Percentiles rank a stretch among this genome's conserved stretches.
Conservation (phyloP, 2,329 filamentous ascomycete genomes). For the Diaporthe citri region DNA sequence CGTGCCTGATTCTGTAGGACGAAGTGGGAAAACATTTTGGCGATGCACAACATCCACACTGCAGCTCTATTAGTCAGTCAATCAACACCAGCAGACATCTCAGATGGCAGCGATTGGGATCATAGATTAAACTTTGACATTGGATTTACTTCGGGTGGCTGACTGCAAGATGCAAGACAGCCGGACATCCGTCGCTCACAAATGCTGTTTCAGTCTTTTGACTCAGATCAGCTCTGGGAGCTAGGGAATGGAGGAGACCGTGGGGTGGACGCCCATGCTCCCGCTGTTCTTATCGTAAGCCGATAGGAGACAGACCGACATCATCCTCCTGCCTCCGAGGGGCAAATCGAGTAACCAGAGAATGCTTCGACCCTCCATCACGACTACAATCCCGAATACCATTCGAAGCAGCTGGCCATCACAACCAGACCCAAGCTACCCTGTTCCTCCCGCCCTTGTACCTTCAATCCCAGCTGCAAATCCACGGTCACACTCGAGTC, state of each 20-base stretch:
- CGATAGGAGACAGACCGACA: constrained; percentile 17
- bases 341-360: not conserved
- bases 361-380: not conserved
- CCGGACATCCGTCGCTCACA: constrained; percentile 10
- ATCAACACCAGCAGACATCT: not conserved
- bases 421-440: not conserved
- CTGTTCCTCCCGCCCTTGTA: not conserved
- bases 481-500: not conserved
- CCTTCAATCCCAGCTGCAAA: not conserved
- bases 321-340: constrained; percentile 11
- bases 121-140: not conserved
- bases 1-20: not conserved
- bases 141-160: not conserved
- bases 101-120: not conserved
- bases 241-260: not conserved
- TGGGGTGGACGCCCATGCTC: not conserved
- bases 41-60: not conserved
- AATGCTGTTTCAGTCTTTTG: not conserved
- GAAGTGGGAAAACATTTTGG: constrained; percentile 20
- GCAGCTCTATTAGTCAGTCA: not conserved
- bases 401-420: not conserved
- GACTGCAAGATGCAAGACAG: too few species aligned
- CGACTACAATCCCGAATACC: not conserved
- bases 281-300: not conserved
- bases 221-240: not conserved